Base-by-base conservation (phyloP, 176 grass and related monocot species). In the Calamus simplicifolius region DNA sequence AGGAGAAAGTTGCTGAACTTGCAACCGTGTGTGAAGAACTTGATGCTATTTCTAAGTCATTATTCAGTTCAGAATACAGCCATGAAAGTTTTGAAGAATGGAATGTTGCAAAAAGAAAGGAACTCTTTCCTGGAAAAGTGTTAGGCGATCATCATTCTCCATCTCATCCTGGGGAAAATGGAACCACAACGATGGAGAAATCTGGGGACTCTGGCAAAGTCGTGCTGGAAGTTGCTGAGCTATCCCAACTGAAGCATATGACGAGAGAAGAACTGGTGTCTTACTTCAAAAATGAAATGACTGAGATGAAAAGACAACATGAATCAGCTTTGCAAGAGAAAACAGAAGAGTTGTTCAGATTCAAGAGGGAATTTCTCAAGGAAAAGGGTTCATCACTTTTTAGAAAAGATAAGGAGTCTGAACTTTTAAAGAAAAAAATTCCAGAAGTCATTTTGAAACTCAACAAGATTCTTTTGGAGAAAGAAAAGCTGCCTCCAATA, bases 281-380 rank as follows among this genome's bases (percentile, higher is more conserved):
- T 2, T 83, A 85, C 52, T 70, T 90, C 21, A 91, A 71, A 74
- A 21, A 66, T 0, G 93, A 91, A 61, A 91, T 89, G 79, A 56
- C 75, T 3, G 85, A 88, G 6, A 29, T 76, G 58, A 67, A 79
- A 50, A 81, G 93, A 65, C 56, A 85, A 16, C 69, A 88, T 6
- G 93, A 97, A 3, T 69, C 52, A 0, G 75, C 80, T 5, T 57
- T 91, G 31, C 81, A 82, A 2, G 70, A 80, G 59, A 91, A 80
- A 74, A 97, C 84, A 1, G 92, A 97, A 48, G 84, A 97, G 57
- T 58, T 97, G 25, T 97, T 97, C 68, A 85, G 74, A 73, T 52
- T 97, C 17, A 97, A 97, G 68, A 77, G 92, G 56, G 75, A 90
- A 51, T 69, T 78, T 5, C 72, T 80, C 4, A 97, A 82, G 25